These are phyloP conservation scores for Salix caprea DNA, from an alignment of 345 rosid species.

Conservation along the genomic window DNA sequence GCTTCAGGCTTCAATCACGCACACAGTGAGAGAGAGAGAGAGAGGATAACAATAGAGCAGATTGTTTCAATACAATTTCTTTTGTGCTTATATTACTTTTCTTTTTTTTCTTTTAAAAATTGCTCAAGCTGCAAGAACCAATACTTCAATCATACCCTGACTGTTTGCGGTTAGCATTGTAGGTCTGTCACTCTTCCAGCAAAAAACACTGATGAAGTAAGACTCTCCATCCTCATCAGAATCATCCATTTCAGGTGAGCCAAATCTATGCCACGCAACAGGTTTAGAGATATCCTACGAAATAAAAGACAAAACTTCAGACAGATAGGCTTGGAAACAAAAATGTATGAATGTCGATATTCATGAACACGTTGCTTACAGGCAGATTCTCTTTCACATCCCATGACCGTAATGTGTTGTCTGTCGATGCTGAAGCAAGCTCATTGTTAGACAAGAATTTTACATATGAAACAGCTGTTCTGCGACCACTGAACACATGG, in stretches of 20 bases:
- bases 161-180: slow-evolving; percentile 94
- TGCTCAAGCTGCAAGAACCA: not conserved
- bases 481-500: slow-evolving; percentile 91
- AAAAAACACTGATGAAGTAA: slow-evolving; percentile 88
- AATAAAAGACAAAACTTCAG: not conserved
- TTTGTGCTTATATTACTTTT: no score
- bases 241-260: slow-evolving; percentile 81
- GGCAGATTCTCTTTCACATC: slow-evolving; percentile 87
- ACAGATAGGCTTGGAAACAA: not conserved
- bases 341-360: not conserved
- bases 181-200: slow-evolving; percentile 97
- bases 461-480: slow-evolving; percentile 91
- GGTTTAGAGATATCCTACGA: slow-evolving; percentile 85
- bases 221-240: slow-evolving; percentile 80
- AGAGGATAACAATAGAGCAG: no score
- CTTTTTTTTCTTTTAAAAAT: no score
- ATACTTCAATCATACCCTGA: slow-evolving; percentile 95
- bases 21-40: no score
- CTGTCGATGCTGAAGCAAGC: slow-evolving; percentile 98
- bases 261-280: slow-evolving; percentile 78
- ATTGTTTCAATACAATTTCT: no score
- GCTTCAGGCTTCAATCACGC: no score
- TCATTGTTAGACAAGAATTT: slow-evolving; percentile 86
- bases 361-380: slow-evolving; percentile 36
- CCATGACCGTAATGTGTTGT: slow-evolving; percentile 91